Conservation (phyloP, 352 stramenopile species). For the Pythium sp. region DNA sequence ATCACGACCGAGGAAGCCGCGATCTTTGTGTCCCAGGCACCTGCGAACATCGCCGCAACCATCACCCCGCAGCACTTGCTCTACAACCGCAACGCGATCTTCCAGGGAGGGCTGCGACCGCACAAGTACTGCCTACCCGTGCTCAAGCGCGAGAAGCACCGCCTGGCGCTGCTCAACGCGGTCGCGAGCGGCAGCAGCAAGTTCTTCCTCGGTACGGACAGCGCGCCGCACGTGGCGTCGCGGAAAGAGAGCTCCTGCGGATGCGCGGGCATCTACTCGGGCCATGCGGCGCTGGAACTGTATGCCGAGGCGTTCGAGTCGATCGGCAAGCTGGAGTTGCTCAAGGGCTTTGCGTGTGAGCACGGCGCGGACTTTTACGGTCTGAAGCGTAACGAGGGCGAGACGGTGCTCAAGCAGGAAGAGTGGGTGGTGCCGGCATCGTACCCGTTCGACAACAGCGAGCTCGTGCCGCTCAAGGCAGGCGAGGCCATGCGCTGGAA, state of each 20-base stretch:
- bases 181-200: conserved; percentile 92
- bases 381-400: conserved; percentile 87
- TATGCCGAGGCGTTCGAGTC: conserved; percentile 98
- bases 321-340: conserved; percentile 89
- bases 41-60: conserved; percentile 93
- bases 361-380: conserved; percentile 97
- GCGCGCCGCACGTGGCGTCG: conserved; percentile 91
- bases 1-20: conserved; percentile 97
- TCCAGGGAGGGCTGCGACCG: conserved; percentile 93
- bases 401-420: conserved; percentile 86
- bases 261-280: conserved; percentile 97
- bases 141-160: conserved; percentile 95
- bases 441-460: conserved; percentile 88
- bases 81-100: conserved; percentile 97
- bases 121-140: conserved; percentile 99
- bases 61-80: conserved; percentile 99
- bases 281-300: conserved; percentile 94
- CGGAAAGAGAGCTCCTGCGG: conserved; percentile 92
- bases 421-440: conserved; percentile 89
- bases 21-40: conserved; percentile 89
- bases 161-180: conserved; percentile 88
- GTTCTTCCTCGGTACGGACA: conserved; percentile 99
- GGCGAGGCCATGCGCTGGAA: conserved; percentile 93
- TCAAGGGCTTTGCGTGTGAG: conserved; percentile 94
- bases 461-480: conserved; percentile 91